Base-by-base conservation (phyloP, 306 rosid species). In the Sechiopsis laciniata region DNA sequence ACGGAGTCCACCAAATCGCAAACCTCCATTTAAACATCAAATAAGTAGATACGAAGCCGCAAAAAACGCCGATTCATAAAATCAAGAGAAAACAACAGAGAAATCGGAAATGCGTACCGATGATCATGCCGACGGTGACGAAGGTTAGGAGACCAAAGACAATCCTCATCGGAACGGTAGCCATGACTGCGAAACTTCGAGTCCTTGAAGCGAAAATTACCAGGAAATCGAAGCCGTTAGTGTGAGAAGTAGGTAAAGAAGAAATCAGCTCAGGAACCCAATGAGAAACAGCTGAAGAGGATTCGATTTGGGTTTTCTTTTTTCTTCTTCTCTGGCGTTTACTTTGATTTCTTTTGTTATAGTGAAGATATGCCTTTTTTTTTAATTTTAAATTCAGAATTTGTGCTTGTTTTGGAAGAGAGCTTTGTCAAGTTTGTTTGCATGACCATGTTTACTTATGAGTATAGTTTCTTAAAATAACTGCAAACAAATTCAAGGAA, bases 51-150 rank as follows among this genome's bases (percentile, higher is more conserved):
- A 40, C 0, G 12, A 51, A 20, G 72, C 55, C 26, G 16, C 55
- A 66, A 26, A 11, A 19, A 42, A 65, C 71, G 16, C 32, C 29
- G 0, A 72, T 37, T 21, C 50, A 0, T 32, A 19, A 3, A 56
- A 37, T 21, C 53, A 46, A 16, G 20, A 29, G 6, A 62, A 62
- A 62, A 8, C 50, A 8, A 59, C 29, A 63, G 22, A 62, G 13
- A 62, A 59, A 74, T 6, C 21, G 10, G 17, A 37, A 46, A 32
- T 42, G 29, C 5, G 20, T 63, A 92, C 97, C 97, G 42, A 90
- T 84, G 52, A 90, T 87, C 98, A 93, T 93, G 81, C 98, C 98
- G 55, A 90, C 77, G 15, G 98, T 90, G 84, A 93, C 97, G 76
- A 93, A 85, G 16, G 98, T 90, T 21, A 93, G 90, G 52, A 93